Evolutionary conservation across 305 asterid species (phyloP), one percentile per base, ranked within the genome.

Genomic region (Fraxinus nigra): DNA sequence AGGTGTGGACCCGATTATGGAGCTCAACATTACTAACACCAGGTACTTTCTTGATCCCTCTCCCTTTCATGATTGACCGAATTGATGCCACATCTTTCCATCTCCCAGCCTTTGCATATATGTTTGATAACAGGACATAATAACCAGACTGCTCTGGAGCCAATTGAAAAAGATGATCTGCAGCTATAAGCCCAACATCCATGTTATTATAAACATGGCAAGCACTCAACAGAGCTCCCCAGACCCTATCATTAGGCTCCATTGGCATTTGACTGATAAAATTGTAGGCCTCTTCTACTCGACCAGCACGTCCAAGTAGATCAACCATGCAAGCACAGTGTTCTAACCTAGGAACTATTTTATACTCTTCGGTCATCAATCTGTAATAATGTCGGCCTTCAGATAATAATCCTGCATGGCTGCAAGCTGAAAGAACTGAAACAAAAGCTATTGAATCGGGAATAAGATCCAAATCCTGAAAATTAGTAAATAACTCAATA

Each of bases 381-480:
- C 78, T 86, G 75, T 89, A 95, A 83, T 87, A 89, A 4, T 83
- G 73, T 2, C 77, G 86, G 6, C 97, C 97, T 80, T 93, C 92
- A 20, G 85, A 80, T 78, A 90, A 80, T 78, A 95, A 86, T 9
- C 99, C 98, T 0, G 96, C 92, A 72, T 94, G 97, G 87, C 99
- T 94, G 87, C 99, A 94, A 67, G 97, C 98, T 16, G 98, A 92
- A 46, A 95, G 93, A 83, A 95, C 81, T 10, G 98, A 88, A 72
- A 95, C 98, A 79, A 95, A 95, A 28, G 98, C 97, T 83, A 95
- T 92, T 10, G 97, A 88, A 85, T 95, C 98, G 0, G 97, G 98
- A 40, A 80, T 80, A 67, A 89, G 80, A 56, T 94, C 92, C 40
- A 84, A 85, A 40, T 81, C 87, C 85, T 20, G 87, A 97, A 94